These are phyloP conservation scores for Solanum pimpinellifolium DNA, from an alignment of 257 asterid genomes.

Conservation along the genomic window DNA sequence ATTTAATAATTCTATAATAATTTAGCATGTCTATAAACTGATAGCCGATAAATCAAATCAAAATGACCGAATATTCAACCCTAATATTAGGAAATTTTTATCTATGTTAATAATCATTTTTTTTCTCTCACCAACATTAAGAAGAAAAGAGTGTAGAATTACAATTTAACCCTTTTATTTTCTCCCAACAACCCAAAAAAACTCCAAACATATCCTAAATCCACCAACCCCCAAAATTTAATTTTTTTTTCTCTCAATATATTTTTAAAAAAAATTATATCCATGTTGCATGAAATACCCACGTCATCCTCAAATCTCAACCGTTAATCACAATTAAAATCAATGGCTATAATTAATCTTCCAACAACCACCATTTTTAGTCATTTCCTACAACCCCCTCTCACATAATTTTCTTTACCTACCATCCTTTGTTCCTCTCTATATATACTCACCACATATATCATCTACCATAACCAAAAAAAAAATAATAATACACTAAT, in stretches of 20 bases:
- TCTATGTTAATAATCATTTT: not conserved
- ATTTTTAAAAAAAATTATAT: not conserved
- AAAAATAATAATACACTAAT: not conserved
- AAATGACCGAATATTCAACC: too few relatives aligned
- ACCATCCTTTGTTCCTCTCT: conserved; percentile 25
- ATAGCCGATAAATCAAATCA: too few relatives aligned
- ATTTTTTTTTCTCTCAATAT: not conserved
- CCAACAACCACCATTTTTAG: conserved; percentile 34
- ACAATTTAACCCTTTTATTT: not conserved
- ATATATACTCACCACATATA: conserved; percentile 35
- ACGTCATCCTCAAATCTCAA: conserved; percentile 10
- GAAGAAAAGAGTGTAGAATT: not conserved
- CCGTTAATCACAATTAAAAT: conserved; percentile 11
- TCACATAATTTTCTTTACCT: conserved; percentile 32
- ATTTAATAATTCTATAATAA: too few relatives aligned
- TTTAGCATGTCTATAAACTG: too few relatives aligned
- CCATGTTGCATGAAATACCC: conserved; percentile 8
- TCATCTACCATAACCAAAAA: conserved; percentile 5
- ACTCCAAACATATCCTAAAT: not conserved
- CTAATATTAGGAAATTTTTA: not conserved
- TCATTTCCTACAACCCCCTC: not conserved
- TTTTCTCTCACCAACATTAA: not conserved
- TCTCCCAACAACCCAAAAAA: not conserved
- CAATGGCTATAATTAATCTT: conserved; percentile 28
- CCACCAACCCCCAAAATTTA: conserved; percentile 1